phyloP scores from a whole-genome alignment of 495 filamentous ascomycete genomes.

The Neurospora pannonica region DNA sequence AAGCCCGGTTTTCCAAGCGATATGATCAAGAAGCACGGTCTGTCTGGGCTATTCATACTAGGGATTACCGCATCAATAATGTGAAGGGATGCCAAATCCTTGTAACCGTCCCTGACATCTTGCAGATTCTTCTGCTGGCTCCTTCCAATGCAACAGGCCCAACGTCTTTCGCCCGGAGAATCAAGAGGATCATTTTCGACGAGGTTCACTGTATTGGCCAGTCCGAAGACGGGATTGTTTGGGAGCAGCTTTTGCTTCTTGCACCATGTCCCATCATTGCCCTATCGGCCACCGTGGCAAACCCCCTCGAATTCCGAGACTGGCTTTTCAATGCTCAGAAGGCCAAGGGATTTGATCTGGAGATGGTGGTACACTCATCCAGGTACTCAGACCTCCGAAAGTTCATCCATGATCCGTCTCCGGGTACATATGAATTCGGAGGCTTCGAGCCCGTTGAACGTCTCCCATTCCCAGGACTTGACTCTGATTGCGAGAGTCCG shows the following conservation, averaged over 20 bases:
- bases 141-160: constrained; percentile 49
- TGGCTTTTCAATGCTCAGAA: constrained; percentile 58
- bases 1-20: constrained; percentile 53
- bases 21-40: constrained; percentile 47
- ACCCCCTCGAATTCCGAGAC: constrained; percentile 56
- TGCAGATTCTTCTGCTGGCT: constrained; percentile 69
- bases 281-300: constrained; percentile 71
- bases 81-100: constrained; percentile 62
- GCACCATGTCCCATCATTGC: constrained; percentile 73
- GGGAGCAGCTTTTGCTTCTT: constrained; percentile 69
- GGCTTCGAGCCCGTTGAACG: constrained; percentile 32
- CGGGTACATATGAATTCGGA: constrained; percentile 43
- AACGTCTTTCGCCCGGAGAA: constrained; percentile 49
- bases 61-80: constrained; percentile 64
- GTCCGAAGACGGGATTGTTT: constrained; percentile 66
- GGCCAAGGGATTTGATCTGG: constrained; percentile 39
- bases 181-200: constrained; percentile 73
- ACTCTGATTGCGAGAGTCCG: constrained; percentile 32
- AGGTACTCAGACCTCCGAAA: constrained; percentile 70
- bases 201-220: constrained; percentile 78
- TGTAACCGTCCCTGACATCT: constrained; percentile 67
- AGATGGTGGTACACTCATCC: constrained; percentile 54
- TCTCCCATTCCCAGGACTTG: constrained; percentile 27
- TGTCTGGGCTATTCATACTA: constrained; percentile 72
- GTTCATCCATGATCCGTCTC: constrained; percentile 47